Evolutionary conservation across 805 yeast genomes (phyloP), one percentile per base, ranked within the genome.

Genomic region (Myxozyma melibiosi): DNA sequence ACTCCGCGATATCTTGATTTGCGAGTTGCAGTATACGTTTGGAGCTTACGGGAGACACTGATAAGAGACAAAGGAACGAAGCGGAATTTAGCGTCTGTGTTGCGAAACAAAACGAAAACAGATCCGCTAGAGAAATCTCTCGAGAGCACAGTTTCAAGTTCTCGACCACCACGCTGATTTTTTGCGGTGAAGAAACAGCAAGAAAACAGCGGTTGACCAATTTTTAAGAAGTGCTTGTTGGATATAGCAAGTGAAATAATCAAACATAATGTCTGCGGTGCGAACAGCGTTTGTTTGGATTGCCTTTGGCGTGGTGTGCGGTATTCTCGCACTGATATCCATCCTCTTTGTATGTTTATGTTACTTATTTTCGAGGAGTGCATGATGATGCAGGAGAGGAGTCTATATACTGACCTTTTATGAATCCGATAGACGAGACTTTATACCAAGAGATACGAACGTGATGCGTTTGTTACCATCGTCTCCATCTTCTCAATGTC

Each of bases 241-340:
- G 13, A 6, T 5, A 24, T 14, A 39, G 7, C 6, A 18, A 20
- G 18, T 16, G 28, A 39, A 18, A 46, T 28, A 35, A 22, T 22
- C 31, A 9, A 3, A 30, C 31, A 43, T 14, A 27, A 57, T 57
- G 58, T 57, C 64, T 22, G 62, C 62, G 11, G 64, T 56, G 18
- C 57, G 61, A 30, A 60, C 63, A 34, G 60, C 64, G 7, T 60
- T 60, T 40, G 54, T 60, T 18, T 62, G 65, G 65, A 60, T 62
- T 38, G 65, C 65, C n/a, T 62, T 62, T 31, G 64, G 61, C 38
- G 64, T 59, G 28, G 64, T 57, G 3, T 62, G 59, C 37, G 64
- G 55, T 1, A 25, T 62, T 24, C 55, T 62, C 7, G 53, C 61
- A 4, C 46, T 53, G 11, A 41, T 62, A 7, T 59, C 65, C 6